Evolutionary conservation across 208 protist species (phyloP).

Genomic region (Acanthamoeba polyphaga): DNA sequence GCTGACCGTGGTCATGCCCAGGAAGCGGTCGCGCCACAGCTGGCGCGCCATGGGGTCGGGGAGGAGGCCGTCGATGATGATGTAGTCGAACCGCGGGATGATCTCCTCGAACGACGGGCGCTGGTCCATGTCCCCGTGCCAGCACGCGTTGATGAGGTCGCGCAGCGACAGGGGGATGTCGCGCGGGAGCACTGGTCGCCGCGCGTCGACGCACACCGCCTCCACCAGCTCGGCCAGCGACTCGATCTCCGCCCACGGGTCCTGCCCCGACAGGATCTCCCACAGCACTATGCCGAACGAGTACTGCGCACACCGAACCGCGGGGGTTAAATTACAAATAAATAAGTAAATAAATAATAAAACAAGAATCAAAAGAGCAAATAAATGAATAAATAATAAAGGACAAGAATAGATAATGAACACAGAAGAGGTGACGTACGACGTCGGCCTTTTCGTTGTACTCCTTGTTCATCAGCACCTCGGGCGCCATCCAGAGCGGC

Average conservation of each 20-base stretch:
- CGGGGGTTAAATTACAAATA: too few species aligned
- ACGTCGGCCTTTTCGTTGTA: conserved; percentile 76
- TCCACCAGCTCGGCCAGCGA: conserved; percentile 69
- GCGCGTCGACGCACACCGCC: conserved; percentile 65
- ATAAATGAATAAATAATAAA: background rate
- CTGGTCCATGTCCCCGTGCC: conserved; percentile 59
- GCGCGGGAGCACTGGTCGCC: conserved; percentile 35
- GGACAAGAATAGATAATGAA: background rate
- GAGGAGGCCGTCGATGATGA: conserved; percentile 69
- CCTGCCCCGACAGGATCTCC: conserved; percentile 67
- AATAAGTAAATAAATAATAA: background rate
- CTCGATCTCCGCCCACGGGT: conserved; percentile 72
- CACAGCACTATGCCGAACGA: conserved; percentile 73
- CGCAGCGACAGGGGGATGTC: conserved; percentile 56
- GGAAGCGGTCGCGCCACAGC: conserved; percentile 52
- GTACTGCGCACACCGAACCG: background rate
- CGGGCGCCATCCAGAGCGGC: conserved; percentile 73
- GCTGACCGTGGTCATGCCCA: conserved; percentile 20
- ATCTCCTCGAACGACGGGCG: conserved; percentile 67
- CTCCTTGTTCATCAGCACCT: conserved; percentile 74
- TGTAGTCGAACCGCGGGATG: conserved; percentile 73
- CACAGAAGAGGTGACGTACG: background rate
- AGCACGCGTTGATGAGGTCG: conserved; percentile 64
- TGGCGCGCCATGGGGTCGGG: background rate
- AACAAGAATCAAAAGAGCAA: background rate